Conservation (phyloP, 2,329 filamentous ascomycete genomes). For the Penicillium paneum region DNA sequence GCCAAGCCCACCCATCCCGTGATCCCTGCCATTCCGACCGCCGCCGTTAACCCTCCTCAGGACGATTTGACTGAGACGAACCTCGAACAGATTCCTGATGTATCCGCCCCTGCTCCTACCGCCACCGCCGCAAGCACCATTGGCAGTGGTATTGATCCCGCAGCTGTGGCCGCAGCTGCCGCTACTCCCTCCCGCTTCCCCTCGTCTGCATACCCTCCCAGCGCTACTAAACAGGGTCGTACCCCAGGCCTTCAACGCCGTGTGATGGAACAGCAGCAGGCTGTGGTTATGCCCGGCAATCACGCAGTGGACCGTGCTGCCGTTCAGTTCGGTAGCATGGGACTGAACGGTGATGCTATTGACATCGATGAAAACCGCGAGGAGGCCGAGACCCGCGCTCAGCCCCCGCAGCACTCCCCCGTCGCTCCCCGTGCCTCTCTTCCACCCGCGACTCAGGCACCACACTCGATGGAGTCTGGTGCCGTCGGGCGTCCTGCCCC, state of each 20-base stretch:
- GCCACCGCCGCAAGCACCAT: slow-evolving; percentile 85
- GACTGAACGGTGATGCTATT: slow-evolving; percentile 66
- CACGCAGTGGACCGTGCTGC: slow-evolving; percentile 89
- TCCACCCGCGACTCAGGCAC: slow-evolving; percentile 59
- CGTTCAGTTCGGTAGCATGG: slow-evolving; percentile 96
- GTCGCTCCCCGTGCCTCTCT: slow-evolving; percentile 81
- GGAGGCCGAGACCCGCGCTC: slow-evolving; percentile 88
- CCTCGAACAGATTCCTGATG: slow-evolving; percentile 83
- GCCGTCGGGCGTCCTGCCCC: slow-evolving; percentile 59
- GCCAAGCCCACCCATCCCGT: slow-evolving; percentile 36
- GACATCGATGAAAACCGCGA: slow-evolving; percentile 94
- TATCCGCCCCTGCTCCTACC: slow-evolving; percentile 71
- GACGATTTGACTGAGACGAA: slow-evolving; percentile 88
- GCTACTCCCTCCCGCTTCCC: slow-evolving; percentile 55
- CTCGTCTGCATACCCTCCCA: slow-evolving; percentile 72
- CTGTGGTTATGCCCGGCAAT: slow-evolving; percentile 96
- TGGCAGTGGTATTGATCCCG: slow-evolving; percentile 78
- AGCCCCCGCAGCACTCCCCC: slow-evolving; percentile 90
- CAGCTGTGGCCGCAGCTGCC: slow-evolving; percentile 53
- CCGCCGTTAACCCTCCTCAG: slow-evolving; percentile 63
- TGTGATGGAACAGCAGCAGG: slow-evolving; percentile 91
- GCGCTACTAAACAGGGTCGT: slow-evolving; percentile 71
- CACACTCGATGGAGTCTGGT: slow-evolving; percentile 32
- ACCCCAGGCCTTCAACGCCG: slow-evolving; percentile 79
- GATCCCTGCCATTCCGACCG: slow-evolving; percentile 37